Evolutionary conservation across 176 grass and related monocot species (phyloP), one percentile per base, ranked within the genome.

Genomic region (Triticum aestivum): DNA sequence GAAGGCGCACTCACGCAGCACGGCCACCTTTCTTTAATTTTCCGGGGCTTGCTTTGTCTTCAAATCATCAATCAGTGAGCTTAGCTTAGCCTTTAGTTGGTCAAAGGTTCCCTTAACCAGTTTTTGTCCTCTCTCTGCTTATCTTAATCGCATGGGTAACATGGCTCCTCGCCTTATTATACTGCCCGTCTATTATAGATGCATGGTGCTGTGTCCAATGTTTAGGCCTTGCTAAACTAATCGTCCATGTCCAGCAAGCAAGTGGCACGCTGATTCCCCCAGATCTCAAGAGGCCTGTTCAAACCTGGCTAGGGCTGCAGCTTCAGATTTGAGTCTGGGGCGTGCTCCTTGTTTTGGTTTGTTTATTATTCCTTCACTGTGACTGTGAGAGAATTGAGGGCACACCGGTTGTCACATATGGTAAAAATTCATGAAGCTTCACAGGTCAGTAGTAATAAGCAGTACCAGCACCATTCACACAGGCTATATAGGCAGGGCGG

Each of bases 71-170:
- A 69, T 65, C 62, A 84, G 69, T 30, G 66, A 65, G 45, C 67
- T 69, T 72, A 76, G 85, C 34, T 29, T 64, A 47, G 67, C 75
- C 85, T 90, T 90, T 91, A 74, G 90, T 80, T 83, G 88, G 93
- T 92, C 93, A 92, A 95, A 95, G 85, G 90, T 95, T 88, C 93
- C 90, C 86, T 82, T 85, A 87, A 88, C 86, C 88, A 92, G 74
- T 92, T 92, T 92, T 92, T 90, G 93, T 86, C 90, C 86, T 86
- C 79, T 59, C 54, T 59, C 54, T 59, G 71, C 13, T 65, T 49
- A 49, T 82, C 69, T 44, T 91, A 91, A 84, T 87, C 85, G 65
- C 81, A 65, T 84, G 45, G 61, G 85, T 88, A 91, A 87, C 89
- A 91, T 87, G 89, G 61, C 85, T 39, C 47, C 24, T 70, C 17